Base-by-base conservation (phyloP, 352 stramenopile species). In the Pythium aristosporum region DNA sequence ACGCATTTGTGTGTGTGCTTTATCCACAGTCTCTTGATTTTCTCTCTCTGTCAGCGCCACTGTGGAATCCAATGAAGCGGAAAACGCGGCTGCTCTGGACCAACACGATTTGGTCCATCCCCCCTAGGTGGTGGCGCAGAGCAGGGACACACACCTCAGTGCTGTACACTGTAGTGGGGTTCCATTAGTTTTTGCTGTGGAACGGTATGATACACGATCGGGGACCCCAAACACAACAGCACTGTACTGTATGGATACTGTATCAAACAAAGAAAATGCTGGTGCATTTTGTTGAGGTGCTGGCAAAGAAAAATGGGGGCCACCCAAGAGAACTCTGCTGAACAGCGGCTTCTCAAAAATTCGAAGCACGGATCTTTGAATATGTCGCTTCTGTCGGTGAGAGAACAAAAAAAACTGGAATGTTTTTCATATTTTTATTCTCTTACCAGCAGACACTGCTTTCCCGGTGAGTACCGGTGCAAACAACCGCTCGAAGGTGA, bases 31-130 rank as follows among this genome's bases (percentile, higher is more conserved):
- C 34, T 39, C 34, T 39, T 39, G 34, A 39, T 12, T 30, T 61
- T 36, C 42, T 42, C 44, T 42, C 42, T 61, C 30, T 11, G 25
- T 61, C 53, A 60, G 39, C 41, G 51, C 37, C 18, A 37, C 41
- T 21, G 37, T 42, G 54, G 54, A 61, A 61, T 42, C 54, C 54
- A 61, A 41, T 61, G 25, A 43, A 49, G 54, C 43, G 54, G 49
- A 44, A 56, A 61, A 53, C 54, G 54, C 54, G 54, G 54, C 54
- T 61, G 54, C 54, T 8, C 41, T 2, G 42, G 20, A 53, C 42
- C 9, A 61, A 61, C 54, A 61, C 54, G 54, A 39, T 8, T 16
- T 48, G 54, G 25, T 42, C 42, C 54, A 61, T 61, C 54, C 23
- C 49, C 48, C 5, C 15, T 23, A 15, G 34, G 49, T 56, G 28